These are phyloP conservation scores for Cornus florida DNA, from an alignment of 148 eudicot genomes.

Conservation along the genomic window DNA sequence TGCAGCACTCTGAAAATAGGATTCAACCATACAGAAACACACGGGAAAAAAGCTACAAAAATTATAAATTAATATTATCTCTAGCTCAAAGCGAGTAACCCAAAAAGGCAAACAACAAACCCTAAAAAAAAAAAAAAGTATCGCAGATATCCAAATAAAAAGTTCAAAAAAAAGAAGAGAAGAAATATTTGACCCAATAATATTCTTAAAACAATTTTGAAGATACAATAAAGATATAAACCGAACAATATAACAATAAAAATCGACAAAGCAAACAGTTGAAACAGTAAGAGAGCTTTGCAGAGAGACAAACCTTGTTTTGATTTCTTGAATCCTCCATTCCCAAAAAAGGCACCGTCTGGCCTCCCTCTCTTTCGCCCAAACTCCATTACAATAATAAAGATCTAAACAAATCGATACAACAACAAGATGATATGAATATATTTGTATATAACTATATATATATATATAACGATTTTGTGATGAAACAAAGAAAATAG, in stretches of 20 bases:
- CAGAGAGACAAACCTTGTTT: constrained; percentile 11
- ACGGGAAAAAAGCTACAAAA: too few relatives aligned
- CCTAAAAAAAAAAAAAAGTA: too few relatives aligned
- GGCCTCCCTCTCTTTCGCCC: constrained; percentile 16
- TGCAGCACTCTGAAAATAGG: too few relatives aligned
- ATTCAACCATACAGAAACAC: too few relatives aligned
- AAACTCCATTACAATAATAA: constrained; percentile 10
- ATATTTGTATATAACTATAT: too few relatives aligned
- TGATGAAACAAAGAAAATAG: not conserved
- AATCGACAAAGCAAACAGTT: not conserved
- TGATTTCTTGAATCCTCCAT: constrained; percentile 18
- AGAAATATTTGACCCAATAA: not conserved
- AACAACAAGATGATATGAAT: not conserved
- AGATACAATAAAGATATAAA: not conserved
- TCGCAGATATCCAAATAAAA: not conserved
- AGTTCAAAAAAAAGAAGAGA: not conserved
- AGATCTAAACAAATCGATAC: not conserved
- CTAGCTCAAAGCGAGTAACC: too few relatives aligned
- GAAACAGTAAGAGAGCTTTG: not conserved
- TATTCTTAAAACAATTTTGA: not conserved
- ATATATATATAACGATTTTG: too few relatives aligned
- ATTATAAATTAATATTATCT: too few relatives aligned
- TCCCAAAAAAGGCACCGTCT: constrained; percentile 1
- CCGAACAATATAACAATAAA: not conserved
- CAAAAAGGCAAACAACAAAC: too few relatives aligned